These are phyloP conservation scores for Sistotremastrum niveocremeum DNA, from an alignment of 768 basidiomycete genomes.

Conservation along the genomic window DNA sequence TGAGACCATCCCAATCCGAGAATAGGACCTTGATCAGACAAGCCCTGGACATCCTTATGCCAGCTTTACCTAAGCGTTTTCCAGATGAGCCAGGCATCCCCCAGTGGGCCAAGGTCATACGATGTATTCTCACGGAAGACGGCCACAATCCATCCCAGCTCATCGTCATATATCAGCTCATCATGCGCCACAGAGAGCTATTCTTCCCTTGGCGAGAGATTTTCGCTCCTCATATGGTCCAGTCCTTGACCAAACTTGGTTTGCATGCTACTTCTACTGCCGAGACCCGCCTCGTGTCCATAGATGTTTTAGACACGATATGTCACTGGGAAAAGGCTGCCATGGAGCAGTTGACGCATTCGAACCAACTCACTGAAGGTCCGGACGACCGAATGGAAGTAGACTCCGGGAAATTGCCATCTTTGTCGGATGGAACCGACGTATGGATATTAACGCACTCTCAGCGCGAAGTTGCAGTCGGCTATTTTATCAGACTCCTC, in stretches of 20 bases:
- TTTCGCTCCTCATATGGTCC: constrained; percentile 89
- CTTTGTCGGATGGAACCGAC: constrained; percentile 15
- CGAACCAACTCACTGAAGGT: constrained; percentile 1
- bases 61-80: constrained; percentile 56
- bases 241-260: constrained; percentile 80
- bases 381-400: background rate
- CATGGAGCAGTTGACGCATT: constrained; percentile 11
- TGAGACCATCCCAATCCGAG: constrained; percentile 72
- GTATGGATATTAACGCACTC: constrained; percentile 64
- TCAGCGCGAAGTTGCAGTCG: constrained; percentile 83
- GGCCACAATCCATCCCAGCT: constrained; percentile 52
- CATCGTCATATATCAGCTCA: constrained; percentile 78
- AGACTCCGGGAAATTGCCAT: background rate
- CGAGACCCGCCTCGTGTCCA: constrained; percentile 75
- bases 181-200: constrained; percentile 79
- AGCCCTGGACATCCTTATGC: constrained; percentile 77
- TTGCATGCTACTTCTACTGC: constrained; percentile 52
- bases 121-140: constrained; percentile 81
- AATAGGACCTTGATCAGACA: constrained; percentile 64
- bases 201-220: constrained; percentile 89
- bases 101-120: constrained; percentile 78
- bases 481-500: constrained; percentile 86
- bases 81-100: constrained; percentile 44
- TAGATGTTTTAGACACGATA: constrained; percentile 86
- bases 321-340: constrained; percentile 85